Evolutionary conservation across 495 filamentous ascomycete genomes (phyloP).

Genomic region (Penicillium roqueforti): DNA sequence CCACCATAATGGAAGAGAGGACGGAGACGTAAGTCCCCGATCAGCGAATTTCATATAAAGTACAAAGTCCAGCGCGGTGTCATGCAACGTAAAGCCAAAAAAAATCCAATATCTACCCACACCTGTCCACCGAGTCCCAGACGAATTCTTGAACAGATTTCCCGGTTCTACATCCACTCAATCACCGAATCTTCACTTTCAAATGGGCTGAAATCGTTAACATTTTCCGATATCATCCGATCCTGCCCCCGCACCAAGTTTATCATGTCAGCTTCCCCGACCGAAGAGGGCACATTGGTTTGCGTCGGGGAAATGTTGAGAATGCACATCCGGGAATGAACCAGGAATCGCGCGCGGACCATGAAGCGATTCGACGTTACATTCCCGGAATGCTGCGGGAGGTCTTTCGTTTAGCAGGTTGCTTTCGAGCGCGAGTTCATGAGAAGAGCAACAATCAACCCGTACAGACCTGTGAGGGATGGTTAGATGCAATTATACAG

Average conservation of each 20-base stretch:
- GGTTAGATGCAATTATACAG: background rate
- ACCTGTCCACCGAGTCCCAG: conserved; percentile 18
- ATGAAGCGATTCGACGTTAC: background rate
- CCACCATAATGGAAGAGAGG: conserved; percentile 8
- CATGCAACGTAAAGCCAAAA: conserved; percentile 32
- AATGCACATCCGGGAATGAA: conserved; percentile 9
- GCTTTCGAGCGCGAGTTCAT: conserved; percentile 79
- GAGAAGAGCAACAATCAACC: conserved; percentile 94
- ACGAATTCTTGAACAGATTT: conserved; percentile 9
- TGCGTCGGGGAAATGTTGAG: conserved; percentile 8
- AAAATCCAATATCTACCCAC: conserved; percentile 31
- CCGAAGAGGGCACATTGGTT: conserved; percentile 10
- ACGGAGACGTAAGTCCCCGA: conserved; percentile 10
- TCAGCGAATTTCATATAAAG: conserved; percentile 28
- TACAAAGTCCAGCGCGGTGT: conserved; percentile 31
- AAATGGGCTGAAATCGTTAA: conserved; percentile 20
- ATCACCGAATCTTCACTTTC: conserved; percentile 16
- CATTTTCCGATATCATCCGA: conserved; percentile 21
- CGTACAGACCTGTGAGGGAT: conserved; percentile 73
- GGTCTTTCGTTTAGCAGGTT: conserved; percentile 27
- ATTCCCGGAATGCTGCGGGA: conserved; percentile 15
- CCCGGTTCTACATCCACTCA: conserved; percentile 25
- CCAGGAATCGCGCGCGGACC: background rate
- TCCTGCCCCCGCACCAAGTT: conserved; percentile 13
- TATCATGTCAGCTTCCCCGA: conserved; percentile 12